phyloP scores from a whole-genome alignment of 1,139 yeast species.

The Sugiyamaella pinicola region DNA sequence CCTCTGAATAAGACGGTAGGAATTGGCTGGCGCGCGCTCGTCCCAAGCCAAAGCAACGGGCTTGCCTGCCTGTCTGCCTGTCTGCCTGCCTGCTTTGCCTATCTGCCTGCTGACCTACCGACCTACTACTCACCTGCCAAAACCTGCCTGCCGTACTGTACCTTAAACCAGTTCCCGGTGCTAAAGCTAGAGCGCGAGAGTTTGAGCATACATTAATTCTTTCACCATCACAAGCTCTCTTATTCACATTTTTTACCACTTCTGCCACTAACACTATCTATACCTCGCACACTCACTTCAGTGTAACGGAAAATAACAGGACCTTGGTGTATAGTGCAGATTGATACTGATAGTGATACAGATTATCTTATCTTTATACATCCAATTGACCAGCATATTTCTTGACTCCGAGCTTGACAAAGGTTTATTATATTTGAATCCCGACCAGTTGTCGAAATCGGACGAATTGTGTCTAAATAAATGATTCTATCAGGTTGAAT shows the following conservation, averaged over 20 bases:
- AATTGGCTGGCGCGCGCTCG: not conserved
- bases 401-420: not conserved
- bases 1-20: too few relatives aligned
- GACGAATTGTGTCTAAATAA: too few relatives aligned
- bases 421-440: too few relatives aligned
- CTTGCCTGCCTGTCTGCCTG: not conserved
- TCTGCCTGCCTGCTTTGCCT: not conserved
- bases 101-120: not conserved
- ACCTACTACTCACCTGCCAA: not conserved
- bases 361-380: too few relatives aligned
- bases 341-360: not conserved
- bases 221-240: not conserved
- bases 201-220: not conserved
- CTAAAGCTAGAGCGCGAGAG: not conserved
- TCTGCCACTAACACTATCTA: not conserved
- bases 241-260: not conserved
- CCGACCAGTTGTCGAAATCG: too few relatives aligned
- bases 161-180: not conserved
- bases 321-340: not conserved
- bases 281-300: not conserved
- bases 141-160: not conserved
- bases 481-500: too few relatives aligned
- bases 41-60: not conserved
- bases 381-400: not conserved
- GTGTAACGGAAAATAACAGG: not conserved